Percentiles rank a stretch among this genome's conserved stretches.
phyloP scores from a whole-genome alignment of 2,329 filamentous ascomycete species.

The Fusarium euwallaceae region DNA sequence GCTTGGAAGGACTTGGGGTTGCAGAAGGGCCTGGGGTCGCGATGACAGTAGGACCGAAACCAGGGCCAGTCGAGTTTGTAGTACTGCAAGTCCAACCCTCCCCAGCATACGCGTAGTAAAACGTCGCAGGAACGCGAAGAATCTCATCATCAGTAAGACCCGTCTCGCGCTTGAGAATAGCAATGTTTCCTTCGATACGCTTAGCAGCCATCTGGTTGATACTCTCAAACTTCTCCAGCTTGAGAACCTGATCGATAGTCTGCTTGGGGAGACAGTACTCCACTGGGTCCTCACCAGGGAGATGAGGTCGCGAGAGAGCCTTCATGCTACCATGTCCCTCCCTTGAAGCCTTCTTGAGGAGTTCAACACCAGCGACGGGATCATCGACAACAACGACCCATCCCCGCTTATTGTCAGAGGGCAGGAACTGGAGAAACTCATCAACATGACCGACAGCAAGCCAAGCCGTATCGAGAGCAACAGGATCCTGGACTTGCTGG shows the following conservation, averaged over 20 bases:
- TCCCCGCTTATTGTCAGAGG: slow-evolving; percentile 40
- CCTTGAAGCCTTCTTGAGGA: slow-evolving; percentile 32
- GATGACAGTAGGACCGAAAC: background rate
- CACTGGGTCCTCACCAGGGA: background rate
- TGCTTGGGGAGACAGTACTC: slow-evolving; percentile 15
- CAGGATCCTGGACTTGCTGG: slow-evolving; percentile 52
- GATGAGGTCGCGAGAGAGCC: slow-evolving; percentile 28
- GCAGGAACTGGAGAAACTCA: slow-evolving; percentile 49
- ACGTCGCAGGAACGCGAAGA: slow-evolving; percentile 37
- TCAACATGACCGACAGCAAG: slow-evolving; percentile 47
- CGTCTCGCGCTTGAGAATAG: slow-evolving; percentile 41
- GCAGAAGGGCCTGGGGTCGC: background rate
- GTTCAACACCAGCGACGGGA: slow-evolving; percentile 31
- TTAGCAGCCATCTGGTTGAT: slow-evolving; percentile 27
- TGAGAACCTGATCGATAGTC: slow-evolving; percentile 36
- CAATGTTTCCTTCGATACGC: slow-evolving; percentile 41
- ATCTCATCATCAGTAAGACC: slow-evolving; percentile 43
- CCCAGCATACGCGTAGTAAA: slow-evolving; percentile 10
- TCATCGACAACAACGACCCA: slow-evolving; percentile 45
- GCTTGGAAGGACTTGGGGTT: background rate
- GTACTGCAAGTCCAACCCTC: slow-evolving; percentile 1
- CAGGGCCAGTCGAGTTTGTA: background rate
- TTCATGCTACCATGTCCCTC: slow-evolving; percentile 31
- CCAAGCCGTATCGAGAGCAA: slow-evolving; percentile 50
- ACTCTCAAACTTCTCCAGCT: slow-evolving; percentile 8